Base-by-base conservation (phyloP, 352 stramenopile genomes). In the Pythium guiyangense region DNA sequence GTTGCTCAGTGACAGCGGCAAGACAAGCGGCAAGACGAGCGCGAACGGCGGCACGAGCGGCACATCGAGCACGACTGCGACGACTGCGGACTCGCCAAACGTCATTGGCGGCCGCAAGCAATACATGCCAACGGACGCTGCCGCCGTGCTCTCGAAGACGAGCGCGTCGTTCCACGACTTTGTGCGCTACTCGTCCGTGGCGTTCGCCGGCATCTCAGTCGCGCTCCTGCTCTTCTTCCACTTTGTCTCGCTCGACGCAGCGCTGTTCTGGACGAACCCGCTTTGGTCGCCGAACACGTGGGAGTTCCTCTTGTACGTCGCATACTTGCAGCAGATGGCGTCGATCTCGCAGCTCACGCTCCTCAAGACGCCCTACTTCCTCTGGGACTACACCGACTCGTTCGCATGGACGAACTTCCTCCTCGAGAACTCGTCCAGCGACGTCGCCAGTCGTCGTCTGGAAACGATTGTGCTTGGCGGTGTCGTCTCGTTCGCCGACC, bases 391-490 rank as follows among this genome's bases (percentile, higher is more conserved):
- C 59, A 83, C 77, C 31, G 82, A 90, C 54, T 77, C 75, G 25
- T 86, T 92, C 29, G 59, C 77, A 4, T 92, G 82, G 79, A 78
- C 70, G 48, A 88, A 82, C 57, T 89, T 87, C 43, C 57, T 88
- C 37, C 62, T 88, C 2, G 53, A 63, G 35, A 29, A 37, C 8
- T 54, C 54, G 14, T 57, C 69, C 17, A 62, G 52, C 34, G 49
- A 44, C 27, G 35, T 22, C 12, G 42, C 40, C 31, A 50, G 49
- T 61, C 74, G 77, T 66, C 77, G 79, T 31, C 52, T 89, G 27
- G 71, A 84, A 37, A 81, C 73, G 26, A 77, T 86, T 52, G 64
- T 88, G 5, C 51, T 86, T 11, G 75, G 67, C 17, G 75, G 77
- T 29, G 54, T 88, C 15, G 77, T 86, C 9, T 77, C 74, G 52